phyloP scores from a whole-genome alignment of 306 rosid species.

The Quillaja saponaria region DNA sequence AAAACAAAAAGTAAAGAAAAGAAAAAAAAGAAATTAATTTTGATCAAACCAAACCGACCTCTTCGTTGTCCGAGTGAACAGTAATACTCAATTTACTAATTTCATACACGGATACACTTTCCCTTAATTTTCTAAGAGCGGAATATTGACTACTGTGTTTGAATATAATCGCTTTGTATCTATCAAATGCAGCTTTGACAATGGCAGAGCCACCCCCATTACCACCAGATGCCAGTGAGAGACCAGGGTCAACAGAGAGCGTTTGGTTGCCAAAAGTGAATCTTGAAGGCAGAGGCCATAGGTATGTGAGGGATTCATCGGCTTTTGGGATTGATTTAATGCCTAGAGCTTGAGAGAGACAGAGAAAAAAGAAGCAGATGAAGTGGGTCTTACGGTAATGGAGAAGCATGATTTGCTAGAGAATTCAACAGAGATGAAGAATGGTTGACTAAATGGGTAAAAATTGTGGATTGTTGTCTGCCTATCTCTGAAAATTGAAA shows the following conservation, averaged over 20 bases:
- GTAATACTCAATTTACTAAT: slow-evolving; percentile 50
- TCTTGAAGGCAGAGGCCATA: slow-evolving; percentile 85
- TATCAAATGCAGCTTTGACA: slow-evolving; percentile 63
- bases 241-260: slow-evolving; percentile 74
- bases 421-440: background rate
- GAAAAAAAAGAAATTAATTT: background rate
- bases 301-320: slow-evolving; percentile 51
- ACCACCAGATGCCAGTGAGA: slow-evolving; percentile 47
- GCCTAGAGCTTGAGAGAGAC: slow-evolving; percentile 29
- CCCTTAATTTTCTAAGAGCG: slow-evolving; percentile 39
- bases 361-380: slow-evolving; percentile 16
- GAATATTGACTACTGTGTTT: slow-evolving; percentile 42
- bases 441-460: background rate
- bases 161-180: slow-evolving; percentile 69
- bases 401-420: slow-evolving; percentile 7
- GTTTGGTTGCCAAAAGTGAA: slow-evolving; percentile 56
- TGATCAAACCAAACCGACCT: slow-evolving; percentile 39
- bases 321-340: slow-evolving; percentile 21
- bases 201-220: slow-evolving; percentile 50
- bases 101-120: slow-evolving; percentile 39
- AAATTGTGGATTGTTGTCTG: too few relatives aligned
- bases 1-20: background rate
- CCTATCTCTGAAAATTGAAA: too few relatives aligned
- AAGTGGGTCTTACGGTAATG: background rate
- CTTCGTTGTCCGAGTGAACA: slow-evolving; percentile 55